Base-by-base conservation (phyloP, 805 yeast genomes). In the Komagataella pseudopastoris region DNA sequence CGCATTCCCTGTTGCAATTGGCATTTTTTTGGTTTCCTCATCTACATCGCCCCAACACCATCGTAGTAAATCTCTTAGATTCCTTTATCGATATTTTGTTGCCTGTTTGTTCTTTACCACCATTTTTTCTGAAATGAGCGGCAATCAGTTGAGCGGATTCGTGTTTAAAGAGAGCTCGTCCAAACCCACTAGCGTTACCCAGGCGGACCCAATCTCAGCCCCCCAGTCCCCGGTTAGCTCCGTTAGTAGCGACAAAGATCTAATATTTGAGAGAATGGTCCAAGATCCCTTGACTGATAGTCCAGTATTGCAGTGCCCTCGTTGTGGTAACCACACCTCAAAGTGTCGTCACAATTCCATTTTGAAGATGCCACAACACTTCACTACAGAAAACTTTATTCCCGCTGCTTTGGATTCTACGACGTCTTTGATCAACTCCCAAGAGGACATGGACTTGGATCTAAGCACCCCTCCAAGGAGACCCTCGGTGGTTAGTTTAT, bases 231-330 rank as follows among this genome's bases (percentile, higher is more conserved):
- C 39, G 14, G 39, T 30, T 10, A 30, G 8, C 12, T 30, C 39
- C 14, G 12, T 30, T 8, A 14, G 8, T 10, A 10, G 14, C n/a
- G 51, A 50, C 44, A 44, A 46, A 16, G 77, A 83, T 14, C 60
- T 75, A 60, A 83, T 83, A 59, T 85, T 79, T 60, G 89, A 82
- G 57, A 71, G 88, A 52, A 72, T 76, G 49, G 88, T 82, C 6
- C 85, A 82, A 60, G 86, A 81, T 55, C 79, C 79, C 6, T 56
- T 68, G 46, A 54, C 55, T 3, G 23, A 51, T n/a, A 47, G 46
- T 24, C 54, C 54, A 43, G 52, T 50, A 17, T 22, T 43, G 43
- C 47, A 52, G 43, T 52, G 54, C 43, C 54, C 54, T 6, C 44
- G 54, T 6, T 52, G 54, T 16, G 51, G 51, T 6, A 52, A 50